These are phyloP conservation scores for Aspergillus diversus DNA, from an alignment of 495 filamentous ascomycete species.

Conservation along the genomic window DNA sequence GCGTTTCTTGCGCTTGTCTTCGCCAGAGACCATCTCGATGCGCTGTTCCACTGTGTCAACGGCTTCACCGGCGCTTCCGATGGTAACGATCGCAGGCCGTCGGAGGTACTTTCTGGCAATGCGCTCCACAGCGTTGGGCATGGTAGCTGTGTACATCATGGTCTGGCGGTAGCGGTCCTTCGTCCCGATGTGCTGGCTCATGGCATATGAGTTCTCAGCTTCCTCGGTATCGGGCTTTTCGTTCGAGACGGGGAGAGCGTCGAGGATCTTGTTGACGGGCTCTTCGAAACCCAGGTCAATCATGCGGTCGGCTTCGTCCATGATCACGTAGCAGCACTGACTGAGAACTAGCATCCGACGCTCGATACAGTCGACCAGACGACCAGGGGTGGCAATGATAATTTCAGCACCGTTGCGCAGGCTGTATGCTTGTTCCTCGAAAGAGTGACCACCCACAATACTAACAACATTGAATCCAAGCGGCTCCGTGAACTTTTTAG, in stretches of 20 bases:
- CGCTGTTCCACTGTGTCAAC: slow-evolving; percentile 98
- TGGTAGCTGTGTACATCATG: slow-evolving; percentile 99
- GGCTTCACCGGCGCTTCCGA: slow-evolving; percentile 94
- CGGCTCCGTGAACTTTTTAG: slow-evolving; percentile 88
- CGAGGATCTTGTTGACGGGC: slow-evolving; percentile 95
- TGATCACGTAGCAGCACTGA: slow-evolving; percentile 98
- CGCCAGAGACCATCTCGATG: slow-evolving; percentile 87
- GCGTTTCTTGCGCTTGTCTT: slow-evolving; percentile 98
- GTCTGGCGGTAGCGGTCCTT: slow-evolving; percentile 94
- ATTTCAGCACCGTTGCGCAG: slow-evolving; percentile 97
- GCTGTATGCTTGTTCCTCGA: slow-evolving; percentile 93
- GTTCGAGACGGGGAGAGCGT: slow-evolving; percentile 92
- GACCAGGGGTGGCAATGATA: slow-evolving; percentile 96
- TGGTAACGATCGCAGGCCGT: slow-evolving; percentile 90
- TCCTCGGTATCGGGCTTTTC: slow-evolving; percentile 96
- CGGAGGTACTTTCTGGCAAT: slow-evolving; percentile 96
- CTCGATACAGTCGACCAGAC: slow-evolving; percentile 96
- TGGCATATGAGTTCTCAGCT: slow-evolving; percentile 82
- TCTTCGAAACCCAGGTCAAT: slow-evolving; percentile 99
- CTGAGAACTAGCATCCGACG: slow-evolving; percentile 86
- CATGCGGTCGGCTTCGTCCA: slow-evolving; percentile 99
- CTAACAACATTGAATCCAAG: slow-evolving; percentile 95
- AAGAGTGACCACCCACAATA: slow-evolving; percentile 93
- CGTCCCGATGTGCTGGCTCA: slow-evolving; percentile 80
- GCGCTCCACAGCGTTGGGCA: slow-evolving; percentile 91